Evolutionary conservation across 140 eudicot species (phyloP).

Genomic region (Cichorium intybus): DNA sequence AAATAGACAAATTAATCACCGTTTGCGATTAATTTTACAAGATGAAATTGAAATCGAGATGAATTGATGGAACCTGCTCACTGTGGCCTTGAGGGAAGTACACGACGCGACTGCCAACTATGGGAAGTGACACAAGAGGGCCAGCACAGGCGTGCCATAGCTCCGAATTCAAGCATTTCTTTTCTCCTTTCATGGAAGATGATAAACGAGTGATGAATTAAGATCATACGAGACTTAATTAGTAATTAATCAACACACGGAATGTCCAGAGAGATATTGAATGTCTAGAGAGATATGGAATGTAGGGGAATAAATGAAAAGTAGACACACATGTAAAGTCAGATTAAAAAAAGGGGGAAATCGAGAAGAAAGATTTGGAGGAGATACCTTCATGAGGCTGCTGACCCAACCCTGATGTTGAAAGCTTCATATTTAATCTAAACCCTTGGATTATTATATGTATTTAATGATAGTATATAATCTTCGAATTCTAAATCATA

Average conservation of each 20-base stretch:
- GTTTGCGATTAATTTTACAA: not conserved
- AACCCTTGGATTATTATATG: slow-evolving; percentile 20
- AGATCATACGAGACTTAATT: slow-evolving; percentile 5
- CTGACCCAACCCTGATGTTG: slow-evolving; percentile 99
- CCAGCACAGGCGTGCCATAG: slow-evolving; percentile 99
- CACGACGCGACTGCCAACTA: slow-evolving; percentile 82
- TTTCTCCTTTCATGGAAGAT: slow-evolving; percentile 67
- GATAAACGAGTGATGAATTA: slow-evolving; percentile 24
- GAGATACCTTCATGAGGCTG: slow-evolving; percentile 89
- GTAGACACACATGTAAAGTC: slow-evolving; percentile 19
- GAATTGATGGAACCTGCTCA: slow-evolving; percentile 65
- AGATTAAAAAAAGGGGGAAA: slow-evolving; percentile 10
- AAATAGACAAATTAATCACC: not conserved
- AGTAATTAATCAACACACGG: slow-evolving; percentile 18
- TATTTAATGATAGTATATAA: slow-evolving; percentile 6
- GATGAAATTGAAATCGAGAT: not conserved
- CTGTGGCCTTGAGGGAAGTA: slow-evolving; percentile 99
- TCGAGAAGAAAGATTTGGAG: slow-evolving; percentile 29
- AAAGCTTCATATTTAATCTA: slow-evolving; percentile 78
- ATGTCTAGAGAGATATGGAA: slow-evolving; percentile 20
- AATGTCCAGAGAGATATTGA: slow-evolving; percentile 11
- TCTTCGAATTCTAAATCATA: slow-evolving; percentile 21
- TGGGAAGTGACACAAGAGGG: slow-evolving; percentile 89
- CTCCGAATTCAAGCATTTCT: slow-evolving; percentile 96
- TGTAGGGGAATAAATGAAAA: slow-evolving; percentile 28